These are phyloP conservation scores for Plasmodium gallinaceum DNA, from an alignment of 169 alveolate species.

Conservation along the genomic window DNA sequence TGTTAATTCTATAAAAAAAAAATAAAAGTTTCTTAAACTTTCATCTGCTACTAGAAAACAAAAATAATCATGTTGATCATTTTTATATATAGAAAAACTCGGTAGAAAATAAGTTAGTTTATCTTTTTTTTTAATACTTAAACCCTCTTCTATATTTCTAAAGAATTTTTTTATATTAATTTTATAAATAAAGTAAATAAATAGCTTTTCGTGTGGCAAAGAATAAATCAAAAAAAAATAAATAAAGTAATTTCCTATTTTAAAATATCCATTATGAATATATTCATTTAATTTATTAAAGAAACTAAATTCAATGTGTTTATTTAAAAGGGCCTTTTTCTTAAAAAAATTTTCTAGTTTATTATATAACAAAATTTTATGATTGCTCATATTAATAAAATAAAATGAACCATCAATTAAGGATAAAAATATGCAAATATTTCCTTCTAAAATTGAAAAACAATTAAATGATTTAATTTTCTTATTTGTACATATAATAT, in stretches of 20 bases:
- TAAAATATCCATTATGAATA: constrained; percentile 40
- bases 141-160: neutral
- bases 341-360: neutral
- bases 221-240: constrained; percentile 45
- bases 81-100: constrained; percentile 22
- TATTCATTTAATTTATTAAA: constrained; percentile 45
- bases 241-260: constrained; percentile 4
- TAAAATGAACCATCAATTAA: constrained; percentile 45
- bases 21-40: neutral
- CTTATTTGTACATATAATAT: constrained; percentile 8
- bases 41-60: constrained; percentile 17
- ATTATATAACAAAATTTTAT: constrained; percentile 28
- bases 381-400: constrained; percentile 10
- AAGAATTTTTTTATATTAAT: constrained; percentile 5
- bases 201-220: constrained; percentile 31
- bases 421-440: constrained; percentile 37
- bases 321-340: neutral
- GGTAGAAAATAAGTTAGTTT: neutral
- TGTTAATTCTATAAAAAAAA: constrained; percentile 27
- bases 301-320: constrained; percentile 12
- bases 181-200: constrained; percentile 35
- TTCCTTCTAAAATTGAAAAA: constrained; percentile 10
- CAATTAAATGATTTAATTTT: constrained; percentile 9
- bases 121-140: neutral
- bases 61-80: constrained; percentile 10